A percentile compares a stretch with the other conserved stretches of the same genome.
Evolutionary conservation across 768 basidiomycete genomes (phyloP).

Genomic region (Suillus alpinus): DNA sequence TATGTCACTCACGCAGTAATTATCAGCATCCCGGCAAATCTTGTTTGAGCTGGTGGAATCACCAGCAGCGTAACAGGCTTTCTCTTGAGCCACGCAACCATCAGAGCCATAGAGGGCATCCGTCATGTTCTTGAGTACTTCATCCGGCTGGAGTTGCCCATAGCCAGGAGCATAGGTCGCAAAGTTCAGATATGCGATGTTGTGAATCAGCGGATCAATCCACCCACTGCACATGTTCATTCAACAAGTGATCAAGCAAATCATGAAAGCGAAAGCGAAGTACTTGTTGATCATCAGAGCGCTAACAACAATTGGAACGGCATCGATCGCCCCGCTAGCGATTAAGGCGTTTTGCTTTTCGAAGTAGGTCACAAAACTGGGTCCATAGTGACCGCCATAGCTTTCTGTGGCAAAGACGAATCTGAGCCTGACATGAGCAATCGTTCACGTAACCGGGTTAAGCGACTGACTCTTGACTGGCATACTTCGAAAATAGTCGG

Average conservation of each 20-base stretch:
- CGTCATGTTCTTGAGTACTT: constrained; percentile 44
- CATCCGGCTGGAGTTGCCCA: constrained; percentile 53
- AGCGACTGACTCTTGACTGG: constrained; percentile 48
- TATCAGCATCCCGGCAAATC: constrained; percentile 49
- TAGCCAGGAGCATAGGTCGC: constrained; percentile 64
- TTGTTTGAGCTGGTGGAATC: constrained; percentile 41
- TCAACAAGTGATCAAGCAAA: not conserved
- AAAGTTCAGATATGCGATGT: constrained; percentile 58
- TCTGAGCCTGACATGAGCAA: constrained; percentile 26
- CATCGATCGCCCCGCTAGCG: constrained; percentile 39
- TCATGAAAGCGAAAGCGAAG: constrained; percentile 6
- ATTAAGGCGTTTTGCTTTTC: constrained; percentile 60
- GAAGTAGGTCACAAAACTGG: constrained; percentile 62
- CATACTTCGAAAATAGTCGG: constrained; percentile 46
- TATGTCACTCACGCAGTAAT: constrained; percentile 52
- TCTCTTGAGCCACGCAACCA: constrained; percentile 55
- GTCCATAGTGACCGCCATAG: constrained; percentile 69
- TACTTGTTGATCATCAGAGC: constrained; percentile 68
- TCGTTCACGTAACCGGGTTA: no score
- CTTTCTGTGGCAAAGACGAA: constrained; percentile 66
- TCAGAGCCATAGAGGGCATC: constrained; percentile 42
- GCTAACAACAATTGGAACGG: constrained; percentile 51
- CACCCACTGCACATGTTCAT: constrained; percentile 45
- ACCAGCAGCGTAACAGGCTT: constrained; percentile 57
- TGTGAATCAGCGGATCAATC: constrained; percentile 64